Evolutionary conservation across 208 protist species (phyloP).

Genomic region (Acanthamoeba healyi): DNA sequence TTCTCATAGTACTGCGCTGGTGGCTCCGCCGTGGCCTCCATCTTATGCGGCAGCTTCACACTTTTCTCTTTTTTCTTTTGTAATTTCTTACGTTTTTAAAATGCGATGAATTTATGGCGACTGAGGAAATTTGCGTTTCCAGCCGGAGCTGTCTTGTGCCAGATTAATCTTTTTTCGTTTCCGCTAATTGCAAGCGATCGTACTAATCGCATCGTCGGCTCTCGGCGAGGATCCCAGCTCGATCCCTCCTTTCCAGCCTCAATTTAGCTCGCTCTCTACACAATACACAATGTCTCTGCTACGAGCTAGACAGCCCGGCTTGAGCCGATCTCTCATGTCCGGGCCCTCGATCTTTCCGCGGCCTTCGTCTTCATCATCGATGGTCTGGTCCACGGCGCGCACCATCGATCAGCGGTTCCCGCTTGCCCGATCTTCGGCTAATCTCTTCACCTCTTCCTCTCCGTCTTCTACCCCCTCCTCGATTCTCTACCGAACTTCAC

Average conservation of each 20-base stretch:
- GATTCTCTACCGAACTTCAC: not conserved
- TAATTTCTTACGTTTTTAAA: not conserved
- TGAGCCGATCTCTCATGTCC: not conserved
- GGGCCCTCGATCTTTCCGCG: not conserved
- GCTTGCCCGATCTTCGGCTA: not conserved
- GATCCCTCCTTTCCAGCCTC: too few species aligned
- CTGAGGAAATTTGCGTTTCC: not conserved
- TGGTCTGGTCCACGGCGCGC: too few species aligned
- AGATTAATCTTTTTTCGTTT: not conserved
- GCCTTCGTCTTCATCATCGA: not conserved
- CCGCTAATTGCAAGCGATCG: not conserved
- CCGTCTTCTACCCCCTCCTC: not conserved
- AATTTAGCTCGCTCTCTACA: too few species aligned
- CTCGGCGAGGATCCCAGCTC: not conserved
- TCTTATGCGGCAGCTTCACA: not conserved
- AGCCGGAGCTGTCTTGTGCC: not conserved
- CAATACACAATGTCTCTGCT: slow-evolving; percentile 1
- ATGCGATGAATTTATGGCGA: not conserved
- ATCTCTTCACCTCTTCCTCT: not conserved
- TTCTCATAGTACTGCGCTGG: slow-evolving; percentile 80
- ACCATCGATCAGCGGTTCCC: too few species aligned
- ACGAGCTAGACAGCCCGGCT: not conserved
- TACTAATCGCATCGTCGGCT: not conserved
- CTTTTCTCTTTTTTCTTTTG: not conserved
- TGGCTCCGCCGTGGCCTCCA: slow-evolving; percentile 55